These are phyloP conservation scores for Porcisia deanei DNA, from an alignment of 208 protist genomes.

Conservation along the genomic window DNA sequence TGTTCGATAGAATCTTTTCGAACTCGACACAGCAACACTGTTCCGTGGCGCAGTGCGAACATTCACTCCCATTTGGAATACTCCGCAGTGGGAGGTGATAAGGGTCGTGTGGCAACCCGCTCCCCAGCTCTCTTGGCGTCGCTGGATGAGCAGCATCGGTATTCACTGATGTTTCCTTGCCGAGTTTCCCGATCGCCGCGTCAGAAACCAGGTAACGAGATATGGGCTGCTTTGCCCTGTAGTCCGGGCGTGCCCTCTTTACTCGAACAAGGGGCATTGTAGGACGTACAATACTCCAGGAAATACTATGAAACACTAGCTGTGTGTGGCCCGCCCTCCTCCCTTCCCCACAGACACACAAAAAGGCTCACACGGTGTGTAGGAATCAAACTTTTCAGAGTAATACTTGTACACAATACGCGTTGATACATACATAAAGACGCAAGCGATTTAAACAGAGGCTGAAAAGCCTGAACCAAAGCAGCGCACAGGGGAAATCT, in stretches of 20 bases:
- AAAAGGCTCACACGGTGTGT: no score
- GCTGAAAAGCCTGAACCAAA: conserved; percentile 48
- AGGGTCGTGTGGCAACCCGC: conserved; percentile 50
- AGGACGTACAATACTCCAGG: conserved; percentile 7
- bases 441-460: conserved; percentile 1
- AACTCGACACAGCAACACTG: conserved; percentile 60
- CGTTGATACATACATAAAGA: conserved; percentile 3
- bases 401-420: background rate
- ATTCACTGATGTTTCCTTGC: conserved; percentile 4
- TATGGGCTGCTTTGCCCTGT: conserved; percentile 22
- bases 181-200: conserved; percentile 29
- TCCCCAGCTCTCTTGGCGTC: conserved; percentile 38
- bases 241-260: conserved; percentile 18
- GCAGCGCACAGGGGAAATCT: background rate
- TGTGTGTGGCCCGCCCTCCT: no score
- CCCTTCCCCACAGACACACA: no score
- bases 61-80: conserved; percentile 59
- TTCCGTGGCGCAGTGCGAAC: conserved; percentile 54
- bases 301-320: background rate
- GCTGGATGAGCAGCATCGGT: conserved; percentile 18
- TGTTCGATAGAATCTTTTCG: conserved; percentile 41
- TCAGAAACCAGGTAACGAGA: conserved; percentile 42
- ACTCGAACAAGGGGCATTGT: conserved; percentile 20
- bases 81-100: conserved; percentile 51
- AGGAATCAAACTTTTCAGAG: background rate